A percentile compares a stretch with the other conserved stretches of the same genome.
Conservation (phyloP, 1,284 basidiomycete species). For the Coriolopsis trogii region DNA sequence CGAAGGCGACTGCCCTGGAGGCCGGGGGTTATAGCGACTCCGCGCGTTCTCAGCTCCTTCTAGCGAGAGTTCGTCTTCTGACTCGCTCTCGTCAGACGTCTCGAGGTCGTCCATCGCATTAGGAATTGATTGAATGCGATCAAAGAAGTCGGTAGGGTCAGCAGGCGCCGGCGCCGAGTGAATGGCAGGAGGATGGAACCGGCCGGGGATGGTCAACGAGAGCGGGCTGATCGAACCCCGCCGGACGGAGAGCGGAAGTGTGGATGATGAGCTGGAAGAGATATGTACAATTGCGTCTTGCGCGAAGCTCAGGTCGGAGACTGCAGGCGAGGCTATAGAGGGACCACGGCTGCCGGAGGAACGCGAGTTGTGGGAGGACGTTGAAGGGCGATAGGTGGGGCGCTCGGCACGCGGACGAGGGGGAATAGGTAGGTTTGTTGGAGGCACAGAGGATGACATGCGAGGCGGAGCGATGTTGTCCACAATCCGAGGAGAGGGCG, state of each 20-base stretch:
- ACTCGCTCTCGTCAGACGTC: slow-evolving; percentile 50
- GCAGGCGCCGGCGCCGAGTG: slow-evolving; percentile 58
- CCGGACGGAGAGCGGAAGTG: slow-evolving; percentile 28
- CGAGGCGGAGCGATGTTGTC: slow-evolving; percentile 60
- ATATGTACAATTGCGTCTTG: slow-evolving; percentile 15
- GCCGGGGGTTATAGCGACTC: slow-evolving; percentile 14
- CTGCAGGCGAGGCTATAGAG: slow-evolving; percentile 13
- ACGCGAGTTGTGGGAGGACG: slow-evolving; percentile 32
- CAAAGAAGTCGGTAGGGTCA: slow-evolving; percentile 73
- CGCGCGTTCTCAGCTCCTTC: slow-evolving; percentile 21
- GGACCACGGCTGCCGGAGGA: slow-evolving; percentile 28
- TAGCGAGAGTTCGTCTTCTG: slow-evolving; percentile 37
- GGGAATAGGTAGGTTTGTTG: slow-evolving; percentile 51
- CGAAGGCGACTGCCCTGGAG: slow-evolving; percentile 7
- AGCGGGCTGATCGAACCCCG: slow-evolving; percentile 27
- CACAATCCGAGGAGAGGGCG: slow-evolving; percentile 39
- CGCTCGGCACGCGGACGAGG: slow-evolving; percentile 50
- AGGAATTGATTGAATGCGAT: slow-evolving; percentile 61
- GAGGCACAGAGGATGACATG: slow-evolving; percentile 46
- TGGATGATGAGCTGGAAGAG: slow-evolving; percentile 13
- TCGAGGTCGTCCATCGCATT: slow-evolving; percentile 74
- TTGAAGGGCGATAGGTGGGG: slow-evolving; percentile 34
- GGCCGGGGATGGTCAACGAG: slow-evolving; percentile 32
- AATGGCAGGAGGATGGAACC: slow-evolving; percentile 26
- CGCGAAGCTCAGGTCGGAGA: slow-evolving; percentile 14